Percentiles rank a stretch among this genome's conserved stretches.
Evolutionary conservation across 1,284 basidiomycete species (phyloP).

Genomic region (Puccinia coronata): DNA sequence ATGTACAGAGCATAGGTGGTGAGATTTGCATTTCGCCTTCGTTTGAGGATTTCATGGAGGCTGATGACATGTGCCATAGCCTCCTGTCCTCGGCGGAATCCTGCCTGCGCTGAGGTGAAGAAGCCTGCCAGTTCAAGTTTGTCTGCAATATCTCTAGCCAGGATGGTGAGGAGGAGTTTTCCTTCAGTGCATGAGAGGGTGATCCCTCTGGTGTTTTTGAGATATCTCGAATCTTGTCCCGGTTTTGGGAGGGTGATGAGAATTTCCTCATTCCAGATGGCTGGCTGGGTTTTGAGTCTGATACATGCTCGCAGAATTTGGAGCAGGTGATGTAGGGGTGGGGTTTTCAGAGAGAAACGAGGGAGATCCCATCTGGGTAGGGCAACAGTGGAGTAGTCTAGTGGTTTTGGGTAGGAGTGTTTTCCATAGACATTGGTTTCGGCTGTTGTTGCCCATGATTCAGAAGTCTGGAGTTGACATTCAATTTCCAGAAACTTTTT

Average conservation of each 20-base stretch:
- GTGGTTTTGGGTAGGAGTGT: background rate
- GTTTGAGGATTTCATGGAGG: background rate
- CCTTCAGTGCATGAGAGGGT: constrained; percentile 18
- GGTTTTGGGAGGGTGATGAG: constrained; percentile 25
- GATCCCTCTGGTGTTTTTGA: constrained; percentile 18
- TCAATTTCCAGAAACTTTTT: constrained; percentile 26
- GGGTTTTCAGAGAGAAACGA: background rate
- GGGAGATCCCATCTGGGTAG: background rate
- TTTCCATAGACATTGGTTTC: background rate
- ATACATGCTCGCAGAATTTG: background rate
- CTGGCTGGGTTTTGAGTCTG: constrained; percentile 5
- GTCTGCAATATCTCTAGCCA: background rate
- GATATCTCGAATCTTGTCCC: background rate
- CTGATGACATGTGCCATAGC: constrained; percentile 10
- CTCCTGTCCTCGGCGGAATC: constrained; percentile 12
- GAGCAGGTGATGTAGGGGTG: background rate
- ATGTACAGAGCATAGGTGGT: background rate
- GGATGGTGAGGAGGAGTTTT: constrained; percentile 16
- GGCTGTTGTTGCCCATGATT: constrained; percentile 16
- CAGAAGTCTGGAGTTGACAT: background rate
- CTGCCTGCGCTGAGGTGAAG: constrained; percentile 12
- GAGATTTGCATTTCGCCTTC: background rate
- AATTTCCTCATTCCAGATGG: constrained; percentile 14
- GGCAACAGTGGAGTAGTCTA: background rate
- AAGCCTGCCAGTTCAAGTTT: background rate